Conservation (phyloP, 2,329 filamentous ascomycete species). For the Atkinsonella texensis region DNA sequence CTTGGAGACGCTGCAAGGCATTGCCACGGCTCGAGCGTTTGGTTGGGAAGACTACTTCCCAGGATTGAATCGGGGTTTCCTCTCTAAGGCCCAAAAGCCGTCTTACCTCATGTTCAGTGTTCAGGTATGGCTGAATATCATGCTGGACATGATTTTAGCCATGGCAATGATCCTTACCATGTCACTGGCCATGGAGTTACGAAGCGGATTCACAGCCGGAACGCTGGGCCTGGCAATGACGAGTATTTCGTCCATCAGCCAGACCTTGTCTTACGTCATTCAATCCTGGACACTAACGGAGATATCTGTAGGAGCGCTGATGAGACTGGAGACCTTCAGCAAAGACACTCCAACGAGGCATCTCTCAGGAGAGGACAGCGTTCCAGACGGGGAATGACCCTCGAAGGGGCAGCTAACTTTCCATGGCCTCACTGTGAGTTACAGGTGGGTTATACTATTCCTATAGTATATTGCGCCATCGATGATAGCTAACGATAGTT, state of each 20-base stretch:
- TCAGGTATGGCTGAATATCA: constrained; percentile 42
- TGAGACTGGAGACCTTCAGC: constrained; percentile 16
- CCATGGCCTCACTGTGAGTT: not conserved
- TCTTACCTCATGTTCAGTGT: constrained; percentile 40
- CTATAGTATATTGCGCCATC: no score
- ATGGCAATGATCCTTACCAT: constrained; percentile 28
- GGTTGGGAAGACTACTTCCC: constrained; percentile 23
- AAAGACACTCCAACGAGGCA: constrained; percentile 15
- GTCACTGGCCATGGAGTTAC: constrained; percentile 25
- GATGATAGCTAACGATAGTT: not conserved
- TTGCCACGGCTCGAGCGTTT: constrained; percentile 26
- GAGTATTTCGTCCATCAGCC: constrained; percentile 19
- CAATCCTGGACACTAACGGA: constrained; percentile 18
- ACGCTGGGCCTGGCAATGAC: constrained; percentile 25
- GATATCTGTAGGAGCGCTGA: constrained; percentile 18
- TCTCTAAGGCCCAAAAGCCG: constrained; percentile 38
- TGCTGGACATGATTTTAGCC: constrained; percentile 38
- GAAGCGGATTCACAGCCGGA: constrained; percentile 18
- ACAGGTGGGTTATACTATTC: not conserved
- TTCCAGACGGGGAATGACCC: constrained; percentile 14
- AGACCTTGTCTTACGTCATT: constrained; percentile 17
- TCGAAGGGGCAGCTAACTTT: constrained; percentile 4
- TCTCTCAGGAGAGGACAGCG: constrained; percentile 8
- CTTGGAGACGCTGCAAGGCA: constrained; percentile 19
- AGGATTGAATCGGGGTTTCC: constrained; percentile 20